These are phyloP conservation scores for Emergomyces orientalis DNA, from an alignment of 2,329 filamentous ascomycete species.

Conservation along the genomic window DNA sequence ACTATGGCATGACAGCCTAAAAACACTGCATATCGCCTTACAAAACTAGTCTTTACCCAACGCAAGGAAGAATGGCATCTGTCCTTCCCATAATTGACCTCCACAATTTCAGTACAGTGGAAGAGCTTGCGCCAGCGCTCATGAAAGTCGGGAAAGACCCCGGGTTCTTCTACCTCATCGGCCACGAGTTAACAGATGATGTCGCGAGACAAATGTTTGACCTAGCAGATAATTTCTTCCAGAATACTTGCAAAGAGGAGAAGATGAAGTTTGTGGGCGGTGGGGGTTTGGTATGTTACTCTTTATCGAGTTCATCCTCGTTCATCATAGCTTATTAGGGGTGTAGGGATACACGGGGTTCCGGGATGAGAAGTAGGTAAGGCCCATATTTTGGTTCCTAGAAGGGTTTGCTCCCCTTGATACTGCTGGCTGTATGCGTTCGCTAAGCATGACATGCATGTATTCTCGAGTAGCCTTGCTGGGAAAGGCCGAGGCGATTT, in stretches of 20 bases:
- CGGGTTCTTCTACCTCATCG: not conserved
- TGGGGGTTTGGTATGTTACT: not conserved
- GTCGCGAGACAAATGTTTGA: conserved; percentile 1
- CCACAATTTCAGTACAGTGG: not conserved
- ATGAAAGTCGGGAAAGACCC: not conserved
- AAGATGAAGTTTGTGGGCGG: conserved; percentile 1
- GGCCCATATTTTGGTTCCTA: not conserved
- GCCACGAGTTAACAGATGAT: not conserved
- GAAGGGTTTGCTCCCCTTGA: not conserved
- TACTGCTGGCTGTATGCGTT: too few species aligned
- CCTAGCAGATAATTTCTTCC: not conserved
- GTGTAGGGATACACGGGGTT: conserved; percentile 5
- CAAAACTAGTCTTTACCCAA: not conserved
- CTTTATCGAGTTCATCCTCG: not conserved
- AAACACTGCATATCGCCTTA: not conserved
- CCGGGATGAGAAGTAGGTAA: conserved; percentile 1
- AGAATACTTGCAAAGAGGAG: not conserved
- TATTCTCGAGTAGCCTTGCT: not conserved
- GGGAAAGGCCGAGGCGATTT: not conserved
- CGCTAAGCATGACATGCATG: not conserved
- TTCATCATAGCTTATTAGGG: not conserved
- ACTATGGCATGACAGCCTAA: not conserved
- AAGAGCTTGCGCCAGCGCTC: not conserved
- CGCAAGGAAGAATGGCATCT: not conserved
- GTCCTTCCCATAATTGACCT: not conserved